Evolutionary conservation across 1,139 yeast genomes (phyloP).

Genomic region (Diutina mesorugosa): DNA sequence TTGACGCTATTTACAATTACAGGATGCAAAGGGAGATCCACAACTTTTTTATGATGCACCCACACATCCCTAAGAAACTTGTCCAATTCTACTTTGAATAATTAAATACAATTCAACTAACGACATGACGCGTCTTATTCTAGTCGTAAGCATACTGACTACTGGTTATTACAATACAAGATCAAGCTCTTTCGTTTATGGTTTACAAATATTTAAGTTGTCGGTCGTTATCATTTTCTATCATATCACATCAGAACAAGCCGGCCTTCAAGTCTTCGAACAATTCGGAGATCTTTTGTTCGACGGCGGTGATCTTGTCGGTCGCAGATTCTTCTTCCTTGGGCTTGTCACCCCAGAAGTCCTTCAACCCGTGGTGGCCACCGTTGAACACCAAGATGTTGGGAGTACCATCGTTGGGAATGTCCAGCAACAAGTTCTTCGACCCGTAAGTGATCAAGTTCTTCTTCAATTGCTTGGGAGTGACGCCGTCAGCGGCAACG

Average conservation of each 20-base stretch:
- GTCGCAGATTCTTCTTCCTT: neutral
- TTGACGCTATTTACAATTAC: too few species aligned
- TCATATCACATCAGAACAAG: neutral
- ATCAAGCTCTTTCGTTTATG: too few species aligned
- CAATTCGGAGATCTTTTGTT: neutral
- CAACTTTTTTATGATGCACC: too few species aligned
- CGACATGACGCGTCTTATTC: too few species aligned
- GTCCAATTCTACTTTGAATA: too few species aligned
- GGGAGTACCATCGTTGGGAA: constrained; percentile 70
- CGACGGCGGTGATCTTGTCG: neutral
- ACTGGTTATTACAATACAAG: neutral
- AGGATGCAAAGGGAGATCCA: too few species aligned
- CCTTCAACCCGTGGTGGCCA: constrained; percentile 69
- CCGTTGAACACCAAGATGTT: constrained; percentile 88
- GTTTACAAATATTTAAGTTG: neutral
- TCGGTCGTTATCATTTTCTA: neutral
- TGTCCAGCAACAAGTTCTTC: constrained; percentile 48
- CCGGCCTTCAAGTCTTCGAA: constrained; percentile 1
- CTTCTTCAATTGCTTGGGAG: constrained; percentile 84
- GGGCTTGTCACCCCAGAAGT: constrained; percentile 43
- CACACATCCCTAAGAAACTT: too few species aligned
- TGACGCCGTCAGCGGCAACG: constrained; percentile 43
- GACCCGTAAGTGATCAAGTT: constrained; percentile 76
- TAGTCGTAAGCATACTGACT: neutral
- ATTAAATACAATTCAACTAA: too few species aligned